Evolutionary conservation across 495 filamentous ascomycete species (phyloP).

Genomic region (Thermothielavioides terrestris): DNA sequence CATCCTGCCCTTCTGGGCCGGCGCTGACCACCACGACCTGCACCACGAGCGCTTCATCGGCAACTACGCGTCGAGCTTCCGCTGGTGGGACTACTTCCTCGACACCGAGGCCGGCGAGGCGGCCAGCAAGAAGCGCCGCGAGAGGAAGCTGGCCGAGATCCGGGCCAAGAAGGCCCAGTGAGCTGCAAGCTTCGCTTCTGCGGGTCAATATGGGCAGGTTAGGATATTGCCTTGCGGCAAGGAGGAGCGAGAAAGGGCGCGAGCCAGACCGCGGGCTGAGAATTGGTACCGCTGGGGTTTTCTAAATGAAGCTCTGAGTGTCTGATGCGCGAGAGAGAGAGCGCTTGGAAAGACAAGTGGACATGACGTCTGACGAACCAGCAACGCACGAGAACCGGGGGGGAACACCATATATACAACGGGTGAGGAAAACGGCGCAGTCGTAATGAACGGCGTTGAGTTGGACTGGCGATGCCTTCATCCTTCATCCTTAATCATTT

Average conservation of each 20-base stretch:
- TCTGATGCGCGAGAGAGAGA: background rate
- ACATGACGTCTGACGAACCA: conserved; percentile 13
- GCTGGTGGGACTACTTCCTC: conserved; percentile 95
- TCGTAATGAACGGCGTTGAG: background rate
- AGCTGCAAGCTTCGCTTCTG: conserved; percentile 8
- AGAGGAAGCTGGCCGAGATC: conserved; percentile 59
- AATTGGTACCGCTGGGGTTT: too few species aligned
- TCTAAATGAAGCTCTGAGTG: background rate
- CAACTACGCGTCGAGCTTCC: conserved; percentile 95
- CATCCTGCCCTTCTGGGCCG: conserved; percentile 96
- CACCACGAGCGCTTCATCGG: conserved; percentile 98
- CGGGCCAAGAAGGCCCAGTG: conserved; percentile 58
- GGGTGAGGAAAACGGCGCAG: background rate
- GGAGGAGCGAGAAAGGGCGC: background rate
- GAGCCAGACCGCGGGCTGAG: background rate
- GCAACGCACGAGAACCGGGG: background rate
- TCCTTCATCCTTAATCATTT: background rate
- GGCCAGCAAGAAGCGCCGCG: conserved; percentile 73
- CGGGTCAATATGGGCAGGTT: background rate
- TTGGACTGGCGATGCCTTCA: conserved; percentile 7
- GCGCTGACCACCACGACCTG: conserved; percentile 89
- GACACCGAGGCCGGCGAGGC: conserved; percentile 91
- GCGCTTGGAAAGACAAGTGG: conserved; percentile 1
- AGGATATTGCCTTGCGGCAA: background rate
- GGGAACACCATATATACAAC: background rate